Evolutionary conservation across 1,139 yeast genomes (phyloP).

Genomic region (Yamadazyma kanchanaburiensis): DNA sequence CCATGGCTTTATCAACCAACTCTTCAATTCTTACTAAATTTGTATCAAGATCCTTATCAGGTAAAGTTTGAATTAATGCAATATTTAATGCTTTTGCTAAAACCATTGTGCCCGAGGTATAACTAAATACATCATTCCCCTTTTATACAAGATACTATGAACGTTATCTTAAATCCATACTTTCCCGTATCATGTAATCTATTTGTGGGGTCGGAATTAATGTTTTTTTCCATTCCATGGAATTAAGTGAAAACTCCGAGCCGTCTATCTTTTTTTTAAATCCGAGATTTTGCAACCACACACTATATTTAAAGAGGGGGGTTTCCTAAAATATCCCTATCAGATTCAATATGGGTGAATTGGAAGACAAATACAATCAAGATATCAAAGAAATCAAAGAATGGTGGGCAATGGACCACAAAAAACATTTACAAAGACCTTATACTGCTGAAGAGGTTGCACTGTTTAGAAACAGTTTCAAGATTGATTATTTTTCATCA

Average conservation of each 20-base stretch:
- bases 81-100: constrained; percentile 37
- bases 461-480: constrained; percentile 48
- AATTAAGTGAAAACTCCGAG: no score
- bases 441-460: constrained; percentile 55
- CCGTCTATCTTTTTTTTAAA: no score
- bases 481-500: constrained; percentile 48
- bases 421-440: constrained; percentile 46
- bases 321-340: no score
- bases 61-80: constrained; percentile 72
- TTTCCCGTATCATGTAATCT: no score
- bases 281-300: no score
- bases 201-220: no score
- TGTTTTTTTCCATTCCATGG: no score
- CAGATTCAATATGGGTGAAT: constrained; percentile 5
- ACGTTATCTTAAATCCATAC: no score
- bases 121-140: background rate
- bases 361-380: constrained; percentile 8
- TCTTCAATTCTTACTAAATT: constrained; percentile 52
- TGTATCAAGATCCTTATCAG: constrained; percentile 59
- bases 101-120: constrained; percentile 2
- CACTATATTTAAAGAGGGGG: no score
- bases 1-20: constrained; percentile 46
- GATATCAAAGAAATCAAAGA: constrained; percentile 9
- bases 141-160: no score
- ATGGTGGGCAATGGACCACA: constrained; percentile 55